Percentiles rank a stretch among this genome's conserved stretches.
These are phyloP conservation scores for Arabidopsis hybrid DNA, from an alignment of 441 rosid species.

Conservation along the genomic window DNA sequence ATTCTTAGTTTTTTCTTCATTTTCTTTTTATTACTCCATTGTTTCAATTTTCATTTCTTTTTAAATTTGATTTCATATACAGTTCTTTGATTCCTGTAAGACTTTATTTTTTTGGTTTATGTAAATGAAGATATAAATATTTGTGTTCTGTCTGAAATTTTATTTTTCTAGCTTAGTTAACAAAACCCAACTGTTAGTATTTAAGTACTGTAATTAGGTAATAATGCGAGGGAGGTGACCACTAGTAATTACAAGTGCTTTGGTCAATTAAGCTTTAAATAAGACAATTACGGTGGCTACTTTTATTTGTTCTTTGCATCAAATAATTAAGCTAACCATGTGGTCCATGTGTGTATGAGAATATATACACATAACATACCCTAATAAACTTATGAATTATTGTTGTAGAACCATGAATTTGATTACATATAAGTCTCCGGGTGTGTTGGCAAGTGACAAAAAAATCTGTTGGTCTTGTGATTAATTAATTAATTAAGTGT, in stretches of 20 bases:
- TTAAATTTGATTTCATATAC: conserved; percentile 35
- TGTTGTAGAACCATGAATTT: neutral
- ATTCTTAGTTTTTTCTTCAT: conserved; percentile 39
- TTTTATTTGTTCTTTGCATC: neutral
- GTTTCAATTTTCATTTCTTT: conserved; percentile 26
- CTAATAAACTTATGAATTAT: neutral
- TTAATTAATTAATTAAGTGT: conserved; percentile 4
- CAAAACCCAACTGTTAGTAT: too few relatives aligned
- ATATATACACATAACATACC: too few relatives aligned
- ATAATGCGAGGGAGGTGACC: conserved; percentile 31
- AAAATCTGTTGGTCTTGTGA: neutral
- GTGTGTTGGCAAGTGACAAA: conserved; percentile 16
- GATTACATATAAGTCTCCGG: conserved; percentile 14
- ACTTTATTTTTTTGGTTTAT: conserved; percentile 27
- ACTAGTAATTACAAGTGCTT: neutral
- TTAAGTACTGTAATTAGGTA: neutral
- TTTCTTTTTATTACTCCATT: conserved; percentile 20
- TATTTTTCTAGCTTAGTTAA: neutral
- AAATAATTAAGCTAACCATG: conserved; percentile 36
- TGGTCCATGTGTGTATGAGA: neutral
- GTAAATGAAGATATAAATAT: conserved; percentile 37
- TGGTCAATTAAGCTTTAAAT: conserved; percentile 25
- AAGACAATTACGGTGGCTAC: neutral
- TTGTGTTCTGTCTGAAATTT: conserved; percentile 15
- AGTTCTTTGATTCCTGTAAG: conserved; percentile 18